A percentile compares a stretch with the other conserved stretches of the same genome.
These are phyloP conservation scores for Filosporella fistucella DNA, from an alignment of 495 filamentous ascomycete genomes.

Conservation along the genomic window DNA sequence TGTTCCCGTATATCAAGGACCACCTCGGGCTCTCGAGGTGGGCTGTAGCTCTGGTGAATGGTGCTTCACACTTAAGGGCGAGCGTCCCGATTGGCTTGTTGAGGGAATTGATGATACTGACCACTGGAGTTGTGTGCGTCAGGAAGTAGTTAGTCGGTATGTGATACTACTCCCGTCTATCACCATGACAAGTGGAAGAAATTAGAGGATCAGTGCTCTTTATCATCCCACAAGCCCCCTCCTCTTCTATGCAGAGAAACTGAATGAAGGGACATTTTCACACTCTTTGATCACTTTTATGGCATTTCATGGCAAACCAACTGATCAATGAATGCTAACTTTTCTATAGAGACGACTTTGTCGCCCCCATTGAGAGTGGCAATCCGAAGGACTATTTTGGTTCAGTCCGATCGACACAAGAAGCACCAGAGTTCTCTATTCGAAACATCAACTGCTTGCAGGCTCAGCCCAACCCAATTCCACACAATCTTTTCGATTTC, in stretches of 20 bases:
- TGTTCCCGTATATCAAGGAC: constrained; percentile 10
- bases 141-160: no score
- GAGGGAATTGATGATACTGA: constrained; percentile 25
- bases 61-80: constrained; percentile 19
- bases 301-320: no score
- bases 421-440: constrained; percentile 21
- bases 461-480: constrained; percentile 13
- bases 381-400: constrained; percentile 13
- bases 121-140: constrained; percentile 20
- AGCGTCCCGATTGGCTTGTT: constrained; percentile 23
- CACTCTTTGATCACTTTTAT: no score
- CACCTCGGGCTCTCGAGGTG: constrained; percentile 22
- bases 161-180: no score
- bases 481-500: constrained; percentile 19
- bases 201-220: no score
- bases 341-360: no score
- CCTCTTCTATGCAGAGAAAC: no score
- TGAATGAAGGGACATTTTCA: no score
- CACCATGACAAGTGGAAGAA: no score
- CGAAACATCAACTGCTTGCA: constrained; percentile 22
- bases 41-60: constrained; percentile 23
- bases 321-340: no score
- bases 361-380: background rate
- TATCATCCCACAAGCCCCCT: no score
- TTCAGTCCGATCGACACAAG: constrained; percentile 11